These are phyloP conservation scores for Panicum hallii DNA, from an alignment of 202 grass and related monocot genomes.

Conservation along the genomic window DNA sequence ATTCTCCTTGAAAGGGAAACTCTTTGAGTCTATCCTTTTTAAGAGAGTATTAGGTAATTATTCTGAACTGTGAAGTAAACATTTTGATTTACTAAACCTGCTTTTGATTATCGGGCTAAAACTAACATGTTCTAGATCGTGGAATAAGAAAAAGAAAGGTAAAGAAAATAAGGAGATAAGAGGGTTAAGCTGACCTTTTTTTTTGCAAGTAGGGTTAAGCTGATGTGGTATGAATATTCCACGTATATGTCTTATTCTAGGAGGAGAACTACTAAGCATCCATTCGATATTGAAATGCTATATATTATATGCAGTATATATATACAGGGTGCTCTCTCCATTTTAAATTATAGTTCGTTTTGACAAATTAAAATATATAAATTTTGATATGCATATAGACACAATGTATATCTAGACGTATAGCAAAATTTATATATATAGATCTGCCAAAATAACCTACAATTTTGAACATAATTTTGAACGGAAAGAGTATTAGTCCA, in stretches of 20 bases:
- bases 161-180: background rate
- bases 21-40: background rate
- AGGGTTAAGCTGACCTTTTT: background rate
- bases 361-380: too few relatives aligned
- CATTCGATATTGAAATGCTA: slow-evolving; percentile 17
- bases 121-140: background rate
- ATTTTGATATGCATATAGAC: too few relatives aligned
- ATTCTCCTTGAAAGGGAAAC: background rate
- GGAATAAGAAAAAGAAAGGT: background rate
- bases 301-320: background rate
- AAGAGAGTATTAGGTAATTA: background rate
- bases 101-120: background rate
- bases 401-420: too few relatives aligned
- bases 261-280: background rate
- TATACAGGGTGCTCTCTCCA: too few relatives aligned
- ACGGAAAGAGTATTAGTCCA: background rate
- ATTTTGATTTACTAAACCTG: background rate
- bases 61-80: background rate
- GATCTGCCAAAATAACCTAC: too few relatives aligned
- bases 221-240: too few relatives aligned
- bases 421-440: too few relatives aligned
- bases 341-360: too few relatives aligned
- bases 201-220: too few relatives aligned
- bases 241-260: slow-evolving; percentile 6
- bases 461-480: too few relatives aligned